Evolutionary conservation across 345 rosid genomes (phyloP).

Genomic region (Gynandropsis gynandra): DNA sequence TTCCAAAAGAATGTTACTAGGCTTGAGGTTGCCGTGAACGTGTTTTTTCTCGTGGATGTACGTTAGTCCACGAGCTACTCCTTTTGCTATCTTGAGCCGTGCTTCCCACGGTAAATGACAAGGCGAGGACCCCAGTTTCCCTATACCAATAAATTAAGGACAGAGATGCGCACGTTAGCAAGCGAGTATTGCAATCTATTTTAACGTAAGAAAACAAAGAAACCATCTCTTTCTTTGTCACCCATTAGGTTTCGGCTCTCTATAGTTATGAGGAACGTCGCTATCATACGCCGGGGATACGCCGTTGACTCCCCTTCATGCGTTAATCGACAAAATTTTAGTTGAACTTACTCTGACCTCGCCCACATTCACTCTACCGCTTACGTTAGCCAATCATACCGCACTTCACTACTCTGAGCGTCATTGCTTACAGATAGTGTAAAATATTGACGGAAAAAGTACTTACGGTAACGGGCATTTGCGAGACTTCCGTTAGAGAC

Average conservation of each 20-base stretch:
- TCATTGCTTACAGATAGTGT: neutral
- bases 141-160: slow-evolving; percentile 24
- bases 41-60: slow-evolving; percentile 85
- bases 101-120: slow-evolving; percentile 82
- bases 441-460: neutral
- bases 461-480: slow-evolving; percentile 85
- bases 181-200: neutral
- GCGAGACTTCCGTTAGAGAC: slow-evolving; percentile 87
- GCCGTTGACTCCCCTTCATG: slow-evolving; percentile 44
- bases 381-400: slow-evolving; percentile 18
- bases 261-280: slow-evolving; percentile 9
- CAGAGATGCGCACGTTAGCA: slow-evolving; percentile 14
- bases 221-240: no score
- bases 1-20: slow-evolving; percentile 74
- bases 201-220: neutral
- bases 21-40: slow-evolving; percentile 84
- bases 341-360: slow-evolving; percentile 50
- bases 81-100: slow-evolving; percentile 72
- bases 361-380: slow-evolving; percentile 24
- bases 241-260: no score
- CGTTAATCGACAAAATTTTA: slow-evolving; percentile 46
- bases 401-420: slow-evolving; percentile 26
- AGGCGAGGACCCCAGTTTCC: slow-evolving; percentile 81
- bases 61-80: slow-evolving; percentile 71
- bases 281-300: slow-evolving; percentile 34